phyloP scores from a whole-genome alignment of 441 rosid genomes.

The Pelargonium exstipulatum region DNA sequence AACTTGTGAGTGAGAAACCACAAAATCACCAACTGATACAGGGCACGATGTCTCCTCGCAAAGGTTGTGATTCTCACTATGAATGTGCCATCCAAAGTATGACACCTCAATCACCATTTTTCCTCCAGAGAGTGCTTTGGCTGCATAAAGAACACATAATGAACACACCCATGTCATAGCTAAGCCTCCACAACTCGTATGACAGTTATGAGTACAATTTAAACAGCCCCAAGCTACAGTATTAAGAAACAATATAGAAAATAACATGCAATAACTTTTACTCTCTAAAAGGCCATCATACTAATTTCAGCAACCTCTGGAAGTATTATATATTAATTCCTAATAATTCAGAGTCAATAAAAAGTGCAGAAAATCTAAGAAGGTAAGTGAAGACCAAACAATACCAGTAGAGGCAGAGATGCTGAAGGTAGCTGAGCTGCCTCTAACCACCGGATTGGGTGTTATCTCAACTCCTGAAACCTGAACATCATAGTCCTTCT shows the following conservation, averaged over 20 bases:
- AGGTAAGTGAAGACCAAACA: background rate
- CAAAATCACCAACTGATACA: conserved; percentile 60
- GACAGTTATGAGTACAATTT: background rate
- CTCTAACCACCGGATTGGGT: conserved; percentile 68
- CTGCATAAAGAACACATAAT: conserved; percentile 31
- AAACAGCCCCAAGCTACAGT: background rate
- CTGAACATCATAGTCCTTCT: conserved; percentile 53
- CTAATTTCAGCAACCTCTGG: background rate
- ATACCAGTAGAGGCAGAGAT: conserved; percentile 70
- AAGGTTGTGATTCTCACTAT: conserved; percentile 73
- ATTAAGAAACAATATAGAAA: background rate
- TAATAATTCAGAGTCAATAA: background rate
- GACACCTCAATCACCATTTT: conserved; percentile 71
- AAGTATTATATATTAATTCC: background rate
- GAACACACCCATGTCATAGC: background rate
- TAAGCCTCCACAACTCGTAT: background rate
- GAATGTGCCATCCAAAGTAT: conserved; percentile 75
- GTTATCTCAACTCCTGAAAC: conserved; percentile 62
- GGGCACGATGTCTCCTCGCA: conserved; percentile 84
- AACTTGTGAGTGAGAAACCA: conserved; percentile 72
- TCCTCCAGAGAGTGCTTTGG: conserved; percentile 55
- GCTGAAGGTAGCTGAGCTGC: conserved; percentile 60
- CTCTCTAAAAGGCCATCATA: background rate
- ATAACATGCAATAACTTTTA: background rate
- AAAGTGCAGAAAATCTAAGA: background rate